Conservation (phyloP, 331 rosid genomes). For the Malus hybrid region DNA sequence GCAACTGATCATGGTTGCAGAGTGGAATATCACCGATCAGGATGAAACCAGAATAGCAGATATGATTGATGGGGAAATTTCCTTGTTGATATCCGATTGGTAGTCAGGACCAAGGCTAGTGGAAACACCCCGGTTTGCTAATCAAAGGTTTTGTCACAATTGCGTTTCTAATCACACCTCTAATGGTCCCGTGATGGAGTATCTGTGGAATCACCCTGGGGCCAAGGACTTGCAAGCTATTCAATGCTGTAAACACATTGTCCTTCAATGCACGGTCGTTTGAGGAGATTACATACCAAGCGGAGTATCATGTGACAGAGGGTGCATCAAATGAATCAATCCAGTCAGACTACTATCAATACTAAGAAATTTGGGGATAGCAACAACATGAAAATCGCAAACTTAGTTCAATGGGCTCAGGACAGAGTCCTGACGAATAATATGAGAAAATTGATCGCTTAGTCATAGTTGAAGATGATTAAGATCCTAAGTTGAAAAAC, state of each 20-base stretch:
- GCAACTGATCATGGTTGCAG: conserved; percentile 94
- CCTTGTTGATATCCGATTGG: conserved; percentile 81
- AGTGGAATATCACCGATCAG: conserved; percentile 81
- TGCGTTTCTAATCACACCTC: conserved; percentile 51
- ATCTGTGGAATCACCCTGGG: conserved; percentile 27
- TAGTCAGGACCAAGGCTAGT: conserved; percentile 45
- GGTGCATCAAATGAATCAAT: conserved; percentile 25
- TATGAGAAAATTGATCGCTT: conserved; percentile 38
- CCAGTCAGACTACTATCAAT: conserved; percentile 25
- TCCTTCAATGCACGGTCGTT: conserved; percentile 81
- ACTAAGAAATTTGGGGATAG: conserved; percentile 42
- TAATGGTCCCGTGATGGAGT: conserved; percentile 30
- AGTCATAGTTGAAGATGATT: conserved; percentile 18
- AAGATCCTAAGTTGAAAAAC: conserved; percentile 20
- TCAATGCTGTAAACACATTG: conserved; percentile 49
- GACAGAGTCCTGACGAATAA: conserved; percentile 58
- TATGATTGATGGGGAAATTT: conserved; percentile 90
- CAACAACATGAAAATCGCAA: conserved; percentile 42
- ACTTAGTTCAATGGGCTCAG: conserved; percentile 52
- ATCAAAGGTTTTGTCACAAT: conserved; percentile 38
- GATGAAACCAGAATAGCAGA: conserved; percentile 81
- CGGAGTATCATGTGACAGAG: conserved; percentile 27
- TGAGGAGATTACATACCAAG: conserved; percentile 66
- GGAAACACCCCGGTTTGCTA: conserved; percentile 45
- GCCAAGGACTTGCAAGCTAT: conserved; percentile 28